A percentile compares a stretch with the other conserved stretches of the same genome.
phyloP scores from a whole-genome alignment of 2,329 filamentous ascomycete genomes.

The Monilinia fructicola region DNA sequence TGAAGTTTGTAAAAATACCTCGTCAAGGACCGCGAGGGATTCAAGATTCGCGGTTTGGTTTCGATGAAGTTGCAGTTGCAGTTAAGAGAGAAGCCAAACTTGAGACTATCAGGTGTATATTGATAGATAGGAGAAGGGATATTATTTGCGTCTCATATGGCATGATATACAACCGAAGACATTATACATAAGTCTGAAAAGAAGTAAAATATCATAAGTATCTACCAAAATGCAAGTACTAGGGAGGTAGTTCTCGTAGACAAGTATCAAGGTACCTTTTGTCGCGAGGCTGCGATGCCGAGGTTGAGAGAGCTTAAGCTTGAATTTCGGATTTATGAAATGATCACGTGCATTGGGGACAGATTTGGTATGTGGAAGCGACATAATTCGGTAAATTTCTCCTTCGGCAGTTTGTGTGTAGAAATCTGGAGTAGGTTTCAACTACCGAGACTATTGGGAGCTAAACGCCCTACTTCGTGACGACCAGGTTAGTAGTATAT shows the following conservation, averaged over 20 bases:
- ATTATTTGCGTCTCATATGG: slow-evolving; percentile 18
- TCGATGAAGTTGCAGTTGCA: background rate
- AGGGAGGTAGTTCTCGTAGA: too few species aligned
- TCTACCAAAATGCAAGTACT: background rate
- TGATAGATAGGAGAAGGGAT: slow-evolving; percentile 7
- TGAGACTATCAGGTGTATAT: slow-evolving; percentile 14
- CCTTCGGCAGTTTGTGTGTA: too few species aligned
- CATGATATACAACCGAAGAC: background rate
- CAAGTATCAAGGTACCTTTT: background rate
- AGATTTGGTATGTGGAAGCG: too few species aligned
- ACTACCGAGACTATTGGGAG: too few species aligned
- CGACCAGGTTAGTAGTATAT: too few species aligned
- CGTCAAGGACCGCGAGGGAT: background rate
- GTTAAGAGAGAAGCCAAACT: slow-evolving; percentile 12
- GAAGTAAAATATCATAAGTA: background rate
- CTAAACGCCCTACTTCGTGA: too few species aligned
- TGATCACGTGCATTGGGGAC: background rate
- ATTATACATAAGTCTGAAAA: background rate
- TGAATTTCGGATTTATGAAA: background rate
- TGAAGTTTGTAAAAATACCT: background rate
- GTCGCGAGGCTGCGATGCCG: slow-evolving; percentile 18
- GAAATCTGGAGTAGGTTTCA: too few species aligned
- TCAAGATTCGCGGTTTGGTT: background rate
- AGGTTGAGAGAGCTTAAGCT: slow-evolving; percentile 12
- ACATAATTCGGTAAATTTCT: too few species aligned